Percentiles rank a stretch among this genome's conserved stretches.
These are phyloP conservation scores for Telopea speciosissima DNA, from an alignment of 177 flowering plant genomes.

Conservation along the genomic window DNA sequence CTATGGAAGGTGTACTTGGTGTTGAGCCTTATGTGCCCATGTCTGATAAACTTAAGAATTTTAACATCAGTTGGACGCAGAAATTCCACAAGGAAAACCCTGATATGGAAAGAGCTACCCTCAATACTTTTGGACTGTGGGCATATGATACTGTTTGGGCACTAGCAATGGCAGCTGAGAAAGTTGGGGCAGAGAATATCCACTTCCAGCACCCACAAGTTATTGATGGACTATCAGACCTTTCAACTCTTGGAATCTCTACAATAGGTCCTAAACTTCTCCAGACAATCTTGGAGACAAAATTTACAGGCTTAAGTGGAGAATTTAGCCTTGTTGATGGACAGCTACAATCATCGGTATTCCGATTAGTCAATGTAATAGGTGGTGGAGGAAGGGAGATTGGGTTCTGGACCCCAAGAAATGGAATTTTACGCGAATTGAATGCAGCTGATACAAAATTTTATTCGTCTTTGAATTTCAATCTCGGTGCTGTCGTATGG, in stretches of 20 bases:
- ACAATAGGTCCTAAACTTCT: conserved; percentile 15
- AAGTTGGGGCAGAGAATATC: background rate
- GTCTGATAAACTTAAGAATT: conserved; percentile 4
- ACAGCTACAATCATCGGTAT: conserved; percentile 10
- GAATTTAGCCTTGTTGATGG: conserved; percentile 14
- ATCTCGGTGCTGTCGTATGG: conserved; percentile 21
- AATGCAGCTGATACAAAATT: too few relatives aligned
- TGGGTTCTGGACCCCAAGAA: conserved; percentile 18
- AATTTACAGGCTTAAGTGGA: conserved; percentile 15
- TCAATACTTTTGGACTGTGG: conserved; percentile 17
- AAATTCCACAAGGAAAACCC: conserved; percentile 8
- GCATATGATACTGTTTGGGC: conserved; percentile 27
- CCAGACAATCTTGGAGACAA: background rate
- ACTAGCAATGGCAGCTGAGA: conserved; percentile 22
- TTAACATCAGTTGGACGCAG: conserved; percentile 14
- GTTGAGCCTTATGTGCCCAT: conserved; percentile 12
- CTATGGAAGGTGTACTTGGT: conserved; percentile 27
- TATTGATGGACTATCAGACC: background rate
- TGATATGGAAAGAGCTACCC: background rate
- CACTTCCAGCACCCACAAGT: background rate
- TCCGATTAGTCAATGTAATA: conserved; percentile 17
- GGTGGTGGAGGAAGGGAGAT: conserved; percentile 10
- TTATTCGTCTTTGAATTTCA: background rate
- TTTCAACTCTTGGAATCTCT: conserved; percentile 8
- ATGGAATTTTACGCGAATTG: conserved; percentile 9